Evolutionary conservation across 1,139 yeast species (phyloP), one percentile per base, ranked within the genome.

Genomic region (Insectozyma bohioensis): DNA sequence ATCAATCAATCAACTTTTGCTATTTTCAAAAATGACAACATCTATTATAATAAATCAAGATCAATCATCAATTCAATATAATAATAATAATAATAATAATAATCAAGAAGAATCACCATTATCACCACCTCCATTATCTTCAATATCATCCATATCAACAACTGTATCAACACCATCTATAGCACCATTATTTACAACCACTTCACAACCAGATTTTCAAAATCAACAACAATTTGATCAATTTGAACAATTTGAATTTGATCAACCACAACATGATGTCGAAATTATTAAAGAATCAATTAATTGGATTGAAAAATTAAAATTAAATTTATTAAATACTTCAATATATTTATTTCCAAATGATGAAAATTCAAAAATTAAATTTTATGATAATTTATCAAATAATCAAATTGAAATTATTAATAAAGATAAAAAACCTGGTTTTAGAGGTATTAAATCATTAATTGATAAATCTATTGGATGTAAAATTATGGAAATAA

Each of bases 391-490:
- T 20, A 30, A 31, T 11, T 12, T 39, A 12, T 28, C 39, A 13
- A 39, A 30, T 30, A 40, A 35, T 3, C 18, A 24, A 7, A 27
- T 44, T 17, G 21, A 33, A 26, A 31, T 45, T 1, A 16, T 30
- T 13, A 39, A 45, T 13, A 31, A 36, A 12, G 26, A 37, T 11
- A 16, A 32, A n/a, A 31, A 31, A 11, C 48, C 48, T 9, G 43
- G 41, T 8, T 24, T 35, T n/a, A 26, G 49, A 26, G 43, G 44
- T 12, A 14, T 44, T 3, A 28, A 25, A 6, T 18, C 39, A 5
- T 26, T 23, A 7, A 24, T 15, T 12, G 28, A 35, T 12, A 22
- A 36, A 6, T 10, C 20, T 1, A 28, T 31, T 15, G 38, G 38
- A 7, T 26, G 38, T 9, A 18, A 14, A 8, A 19, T 40, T 7